These are phyloP conservation scores for Daldinia eschscholtzii DNA, from an alignment of 2,329 filamentous ascomycete genomes.

Conservation along the genomic window DNA sequence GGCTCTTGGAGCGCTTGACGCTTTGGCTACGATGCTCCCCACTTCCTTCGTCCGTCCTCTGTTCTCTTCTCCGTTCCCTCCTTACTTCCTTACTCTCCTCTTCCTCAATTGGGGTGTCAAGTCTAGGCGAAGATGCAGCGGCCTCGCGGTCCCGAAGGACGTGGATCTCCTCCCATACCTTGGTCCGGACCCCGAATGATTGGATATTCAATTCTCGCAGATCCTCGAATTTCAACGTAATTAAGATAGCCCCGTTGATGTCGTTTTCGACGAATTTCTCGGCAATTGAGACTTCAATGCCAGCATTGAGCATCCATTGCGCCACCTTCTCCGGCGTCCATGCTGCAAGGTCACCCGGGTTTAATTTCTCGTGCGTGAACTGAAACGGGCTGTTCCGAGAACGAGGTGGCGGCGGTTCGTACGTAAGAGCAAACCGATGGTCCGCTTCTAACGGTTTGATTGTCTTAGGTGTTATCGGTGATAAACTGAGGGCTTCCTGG, in stretches of 20 bases:
- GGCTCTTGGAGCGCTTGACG: slow-evolving; percentile 56
- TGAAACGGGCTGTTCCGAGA: slow-evolving; percentile 61
- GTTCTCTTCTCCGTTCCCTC: slow-evolving; percentile 59
- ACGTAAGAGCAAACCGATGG: slow-evolving; percentile 54
- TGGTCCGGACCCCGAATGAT: slow-evolving; percentile 84
- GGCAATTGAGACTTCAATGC: slow-evolving; percentile 81
- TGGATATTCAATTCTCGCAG: slow-evolving; percentile 83
- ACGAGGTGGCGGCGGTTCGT: slow-evolving; percentile 55
- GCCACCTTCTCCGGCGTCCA: slow-evolving; percentile 85
- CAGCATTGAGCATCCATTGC: slow-evolving; percentile 86
- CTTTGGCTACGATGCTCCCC: slow-evolving; percentile 46
- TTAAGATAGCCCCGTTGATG: slow-evolving; percentile 87
- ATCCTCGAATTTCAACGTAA: slow-evolving; percentile 93
- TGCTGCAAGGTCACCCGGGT: slow-evolving; percentile 68
- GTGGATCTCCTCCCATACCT: slow-evolving; percentile 84
- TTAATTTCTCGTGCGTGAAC: slow-evolving; percentile 69
- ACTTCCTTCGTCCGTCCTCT: slow-evolving; percentile 47
- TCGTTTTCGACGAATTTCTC: slow-evolving; percentile 92
- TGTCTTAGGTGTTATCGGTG: slow-evolving; percentile 78
- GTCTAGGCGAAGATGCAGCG: slow-evolving; percentile 60
- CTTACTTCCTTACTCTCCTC: slow-evolving; percentile 64
- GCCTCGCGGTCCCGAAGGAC: slow-evolving; percentile 70
- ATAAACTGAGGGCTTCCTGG: slow-evolving; percentile 73
- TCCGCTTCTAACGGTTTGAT: slow-evolving; percentile 56
- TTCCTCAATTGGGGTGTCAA: slow-evolving; percentile 73